These are phyloP conservation scores for Somion occarium DNA, from an alignment of 1,284 basidiomycete species.

Conservation along the genomic window DNA sequence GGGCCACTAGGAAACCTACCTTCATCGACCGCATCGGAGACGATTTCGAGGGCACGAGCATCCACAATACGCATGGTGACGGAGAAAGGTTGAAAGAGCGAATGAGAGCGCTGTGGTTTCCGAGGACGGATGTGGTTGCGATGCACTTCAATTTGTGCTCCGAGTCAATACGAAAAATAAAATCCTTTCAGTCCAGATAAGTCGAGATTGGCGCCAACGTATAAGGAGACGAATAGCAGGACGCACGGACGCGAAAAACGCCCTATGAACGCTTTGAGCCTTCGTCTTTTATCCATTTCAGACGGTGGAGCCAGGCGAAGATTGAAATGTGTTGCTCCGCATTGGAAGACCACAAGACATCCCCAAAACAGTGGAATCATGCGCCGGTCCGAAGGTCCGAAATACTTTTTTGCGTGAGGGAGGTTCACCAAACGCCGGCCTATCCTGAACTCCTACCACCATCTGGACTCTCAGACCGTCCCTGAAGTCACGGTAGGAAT, in stretches of 20 bases:
- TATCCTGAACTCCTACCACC: too few species aligned
- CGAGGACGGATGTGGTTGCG: neutral
- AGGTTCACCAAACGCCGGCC: neutral
- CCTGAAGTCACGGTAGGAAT: too few species aligned
- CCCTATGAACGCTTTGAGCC: too few species aligned
- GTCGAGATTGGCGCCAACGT: neutral
- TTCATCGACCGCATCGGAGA: conserved; percentile 73
- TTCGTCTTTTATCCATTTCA: neutral
- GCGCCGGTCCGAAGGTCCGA: neutral
- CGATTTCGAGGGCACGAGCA: conserved; percentile 48
- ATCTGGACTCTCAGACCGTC: too few species aligned
- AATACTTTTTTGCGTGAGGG: too few species aligned
- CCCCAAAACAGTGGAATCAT: neutral
- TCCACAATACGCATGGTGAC: conserved; percentile 13
- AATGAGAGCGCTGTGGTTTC: neutral
- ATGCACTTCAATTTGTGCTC: neutral
- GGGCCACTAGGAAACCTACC: conserved; percentile 36
- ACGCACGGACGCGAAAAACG: too few species aligned
- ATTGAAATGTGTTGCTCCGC: neutral
- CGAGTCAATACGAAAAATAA: neutral
- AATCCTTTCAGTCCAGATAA: neutral
- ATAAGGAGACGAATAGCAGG: too few species aligned
- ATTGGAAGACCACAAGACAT: neutral
- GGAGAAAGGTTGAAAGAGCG: neutral
- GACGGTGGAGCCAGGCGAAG: neutral